Percentiles rank a stretch among this genome's conserved stretches.
Conservation (phyloP, 169 alveolate species). For the Plasmodium gaboni region DNA sequence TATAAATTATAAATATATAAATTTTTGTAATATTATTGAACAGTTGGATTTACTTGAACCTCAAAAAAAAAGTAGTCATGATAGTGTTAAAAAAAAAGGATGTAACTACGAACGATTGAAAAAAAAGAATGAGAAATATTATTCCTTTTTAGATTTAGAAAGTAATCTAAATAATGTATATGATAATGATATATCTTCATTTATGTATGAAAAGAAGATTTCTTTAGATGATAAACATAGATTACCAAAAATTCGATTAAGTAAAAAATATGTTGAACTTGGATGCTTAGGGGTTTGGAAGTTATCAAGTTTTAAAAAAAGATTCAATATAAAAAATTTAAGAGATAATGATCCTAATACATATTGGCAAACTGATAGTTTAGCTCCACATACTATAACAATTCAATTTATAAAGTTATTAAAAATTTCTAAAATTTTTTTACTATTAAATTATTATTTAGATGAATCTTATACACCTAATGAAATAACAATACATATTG, state of each 20-base stretch:
- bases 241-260: constrained; percentile 45
- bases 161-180: constrained; percentile 4
- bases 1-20: too few species aligned
- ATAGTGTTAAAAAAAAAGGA: constrained; percentile 24
- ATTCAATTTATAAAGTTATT: constrained; percentile 85
- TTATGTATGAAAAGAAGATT: neutral
- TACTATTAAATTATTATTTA: constrained; percentile 85
- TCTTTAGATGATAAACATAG: neutral
- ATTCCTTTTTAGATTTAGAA: constrained; percentile 21
- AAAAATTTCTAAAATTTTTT: constrained; percentile 85
- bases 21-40: too few species aligned
- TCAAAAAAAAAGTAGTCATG: neutral
- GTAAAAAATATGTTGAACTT: constrained; percentile 68
- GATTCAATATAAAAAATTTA: constrained; percentile 84
- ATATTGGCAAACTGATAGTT: constrained; percentile 90
- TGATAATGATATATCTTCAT: neutral
- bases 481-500: constrained; percentile 86
- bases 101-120: neutral
- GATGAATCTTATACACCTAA: constrained; percentile 91
- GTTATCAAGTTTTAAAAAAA: constrained; percentile 61
- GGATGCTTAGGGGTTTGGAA: constrained; percentile 73
- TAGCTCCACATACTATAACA: constrained; percentile 89
- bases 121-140: neutral
- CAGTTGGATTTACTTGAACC: too few species aligned
- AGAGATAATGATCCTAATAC: constrained; percentile 89